Evolutionary conservation across 768 basidiomycete genomes (phyloP), one percentile per base, ranked within the genome.

Genomic region (Fistulinella prunicolor): DNA sequence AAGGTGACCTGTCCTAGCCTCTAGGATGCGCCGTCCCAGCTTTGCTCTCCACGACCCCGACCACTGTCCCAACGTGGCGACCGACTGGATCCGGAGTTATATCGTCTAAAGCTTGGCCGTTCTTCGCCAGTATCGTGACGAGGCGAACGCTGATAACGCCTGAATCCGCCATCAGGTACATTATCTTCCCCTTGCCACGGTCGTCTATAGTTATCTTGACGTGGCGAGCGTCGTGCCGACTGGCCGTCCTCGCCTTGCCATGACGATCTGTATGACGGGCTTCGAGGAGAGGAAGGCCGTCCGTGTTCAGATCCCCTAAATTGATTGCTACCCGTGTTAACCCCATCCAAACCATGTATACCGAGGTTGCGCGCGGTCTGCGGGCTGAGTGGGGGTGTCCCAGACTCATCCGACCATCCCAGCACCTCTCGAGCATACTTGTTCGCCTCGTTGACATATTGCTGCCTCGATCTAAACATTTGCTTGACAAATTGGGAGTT

Each of bases 301-400:
- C 46, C 45, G 17, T 32, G 0, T 24, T 26, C 51, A 36, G n/a
- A n/a, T n/a, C 43, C 0, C 23, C 46, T 47, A 37, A 29, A 34
- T 3, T 46, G 30, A 16, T 30, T 34, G 21, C 42, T 42, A 17
- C 47, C 24, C 12, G 47, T 47, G 16, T 64, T 64, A 30, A 66
- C 54, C 39, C 64, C 64, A 19, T 49, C 50, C 21, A 71, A 57
- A 1, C 74, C 72, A 41, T 64, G 70, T 59, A 82, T 56, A 6
- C 71, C 70, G 70, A 83, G 79, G 68, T 72, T 79, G 34, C 76
- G 77, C 23, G 77, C 72, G 9, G 74, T 71, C 58, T 60, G 72
- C 19, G 72, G 64, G 24, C 71, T 60, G 34, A 82, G 46, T 26
- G 67, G 63, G 16, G 79, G 78, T 30, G 56, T 49, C 35, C 40